phyloP scores from a whole-genome alignment of 352 stramenopile species.

The Phytophthora megakarya region DNA sequence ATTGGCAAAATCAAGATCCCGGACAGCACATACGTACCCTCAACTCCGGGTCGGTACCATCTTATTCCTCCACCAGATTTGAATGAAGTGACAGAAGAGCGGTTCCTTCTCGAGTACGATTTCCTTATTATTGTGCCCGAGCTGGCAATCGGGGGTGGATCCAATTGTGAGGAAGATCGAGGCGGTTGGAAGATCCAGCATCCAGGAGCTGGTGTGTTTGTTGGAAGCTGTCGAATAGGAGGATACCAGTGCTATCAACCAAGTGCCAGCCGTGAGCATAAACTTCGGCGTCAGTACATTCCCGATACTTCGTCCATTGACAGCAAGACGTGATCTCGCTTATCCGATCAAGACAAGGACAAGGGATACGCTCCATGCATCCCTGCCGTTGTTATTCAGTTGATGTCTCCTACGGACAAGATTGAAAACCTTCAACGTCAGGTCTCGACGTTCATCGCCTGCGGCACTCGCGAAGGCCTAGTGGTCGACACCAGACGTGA shows the following conservation, averaged over 20 bases:
- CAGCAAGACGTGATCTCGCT: neutral
- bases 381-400: neutral
- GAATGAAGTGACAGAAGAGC: slow-evolving; percentile 23
- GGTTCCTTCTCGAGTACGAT: slow-evolving; percentile 28
- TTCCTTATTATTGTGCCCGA: slow-evolving; percentile 25
- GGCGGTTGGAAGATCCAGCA: neutral
- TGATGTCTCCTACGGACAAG: neutral
- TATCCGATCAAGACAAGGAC: neutral
- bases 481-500: neutral
- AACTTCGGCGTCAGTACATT: neutral
- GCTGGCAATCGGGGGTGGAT: neutral
- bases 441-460: neutral
- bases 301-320: neutral
- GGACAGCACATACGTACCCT: slow-evolving; percentile 6
- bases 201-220: neutral
- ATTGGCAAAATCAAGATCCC: neutral
- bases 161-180: no score
- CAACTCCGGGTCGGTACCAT: slow-evolving; percentile 21
- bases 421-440: neutral
- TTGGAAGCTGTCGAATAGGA: neutral
- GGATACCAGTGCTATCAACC: neutral
- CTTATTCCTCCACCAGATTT: slow-evolving; percentile 26
- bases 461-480: neutral
- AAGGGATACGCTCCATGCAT: no score
- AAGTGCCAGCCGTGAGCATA: neutral